These are phyloP conservation scores for Trichoderma sp. DNA, from an alignment of 2,329 filamentous ascomycete genomes.

Conservation along the genomic window DNA sequence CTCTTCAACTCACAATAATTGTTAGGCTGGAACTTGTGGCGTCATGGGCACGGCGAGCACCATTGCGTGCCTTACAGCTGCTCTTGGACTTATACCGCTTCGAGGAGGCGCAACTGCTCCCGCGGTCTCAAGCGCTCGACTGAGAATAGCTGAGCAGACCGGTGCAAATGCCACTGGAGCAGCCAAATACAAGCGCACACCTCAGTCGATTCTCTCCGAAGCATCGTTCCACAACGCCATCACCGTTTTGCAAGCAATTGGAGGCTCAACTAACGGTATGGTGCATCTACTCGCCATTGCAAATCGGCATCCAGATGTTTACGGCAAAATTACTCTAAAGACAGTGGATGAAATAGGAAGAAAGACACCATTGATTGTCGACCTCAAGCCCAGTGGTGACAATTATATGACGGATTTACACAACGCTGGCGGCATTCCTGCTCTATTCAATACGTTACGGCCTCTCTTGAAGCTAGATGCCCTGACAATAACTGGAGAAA, in stretches of 20 bases:
- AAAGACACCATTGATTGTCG: constrained; percentile 76
- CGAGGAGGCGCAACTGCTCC: constrained; percentile 71
- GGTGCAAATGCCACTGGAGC: constrained; percentile 64
- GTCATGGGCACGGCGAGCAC: constrained; percentile 93
- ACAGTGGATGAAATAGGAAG: constrained; percentile 77
- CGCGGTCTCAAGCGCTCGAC: constrained; percentile 73
- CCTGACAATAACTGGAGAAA: constrained; percentile 79
- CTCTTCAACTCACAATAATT: neutral
- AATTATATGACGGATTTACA: constrained; percentile 92
- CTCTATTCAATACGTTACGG: constrained; percentile 74
- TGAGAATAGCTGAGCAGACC: constrained; percentile 76
- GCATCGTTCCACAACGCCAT: constrained; percentile 81
- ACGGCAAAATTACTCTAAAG: constrained; percentile 63
- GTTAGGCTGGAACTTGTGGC: constrained; percentile 71
- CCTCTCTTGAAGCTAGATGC: constrained; percentile 75
- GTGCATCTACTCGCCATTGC: constrained; percentile 86
- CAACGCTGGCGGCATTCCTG: constrained; percentile 73
- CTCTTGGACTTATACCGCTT: constrained; percentile 76
- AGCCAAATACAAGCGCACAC: constrained; percentile 65
- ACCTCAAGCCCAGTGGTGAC: constrained; percentile 81
- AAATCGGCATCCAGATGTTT: constrained; percentile 66
- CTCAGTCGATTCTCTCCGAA: constrained; percentile 68
- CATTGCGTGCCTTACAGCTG: constrained; percentile 82
- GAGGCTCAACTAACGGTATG: constrained; percentile 81
- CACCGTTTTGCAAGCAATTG: constrained; percentile 81